A percentile compares a stretch with the other conserved stretches of the same genome.
Conservation (phyloP, 2,329 filamentous ascomycete genomes). For the Pseudogymnoascus sp. region DNA sequence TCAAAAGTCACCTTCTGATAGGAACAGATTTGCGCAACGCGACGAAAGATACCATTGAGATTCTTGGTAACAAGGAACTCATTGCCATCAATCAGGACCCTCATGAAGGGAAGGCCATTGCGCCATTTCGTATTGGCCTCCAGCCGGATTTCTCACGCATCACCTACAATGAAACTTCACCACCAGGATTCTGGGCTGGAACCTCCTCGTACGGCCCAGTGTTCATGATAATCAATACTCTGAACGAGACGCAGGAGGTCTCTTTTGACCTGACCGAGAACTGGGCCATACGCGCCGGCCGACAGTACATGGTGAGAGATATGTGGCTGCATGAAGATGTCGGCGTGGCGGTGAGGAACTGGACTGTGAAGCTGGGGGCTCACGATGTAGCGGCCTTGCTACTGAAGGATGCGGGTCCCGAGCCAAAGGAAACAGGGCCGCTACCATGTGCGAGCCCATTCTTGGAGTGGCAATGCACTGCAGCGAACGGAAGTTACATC, state of each 20-base stretch:
- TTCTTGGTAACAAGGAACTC: slow-evolving; percentile 20
- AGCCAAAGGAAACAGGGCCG: background rate
- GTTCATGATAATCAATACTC: slow-evolving; percentile 24
- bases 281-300: slow-evolving; percentile 20
- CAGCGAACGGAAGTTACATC: background rate
- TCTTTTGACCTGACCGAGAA: slow-evolving; percentile 22
- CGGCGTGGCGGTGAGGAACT: slow-evolving; percentile 20
- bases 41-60: slow-evolving; percentile 18
- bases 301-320: slow-evolving; percentile 21
- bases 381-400: slow-evolving; percentile 21
- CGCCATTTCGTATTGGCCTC: slow-evolving; percentile 19
- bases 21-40: slow-evolving; percentile 14
- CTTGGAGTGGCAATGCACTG: slow-evolving; percentile 5
- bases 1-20: slow-evolving; percentile 21
- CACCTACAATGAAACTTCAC: slow-evolving; percentile 16
- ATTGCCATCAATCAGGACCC: slow-evolving; percentile 24
- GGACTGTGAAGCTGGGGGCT: slow-evolving; percentile 17
- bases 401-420: slow-evolving; percentile 13
- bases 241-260: slow-evolving; percentile 15
- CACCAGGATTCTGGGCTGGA: slow-evolving; percentile 20
- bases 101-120: slow-evolving; percentile 17
- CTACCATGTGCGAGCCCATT: background rate
- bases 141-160: slow-evolving; percentile 19
- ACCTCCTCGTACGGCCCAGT: slow-evolving; percentile 21
- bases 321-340: slow-evolving; percentile 20